phyloP scores from a whole-genome alignment of 805 yeast genomes.

The Myxozyma melibiosi region DNA sequence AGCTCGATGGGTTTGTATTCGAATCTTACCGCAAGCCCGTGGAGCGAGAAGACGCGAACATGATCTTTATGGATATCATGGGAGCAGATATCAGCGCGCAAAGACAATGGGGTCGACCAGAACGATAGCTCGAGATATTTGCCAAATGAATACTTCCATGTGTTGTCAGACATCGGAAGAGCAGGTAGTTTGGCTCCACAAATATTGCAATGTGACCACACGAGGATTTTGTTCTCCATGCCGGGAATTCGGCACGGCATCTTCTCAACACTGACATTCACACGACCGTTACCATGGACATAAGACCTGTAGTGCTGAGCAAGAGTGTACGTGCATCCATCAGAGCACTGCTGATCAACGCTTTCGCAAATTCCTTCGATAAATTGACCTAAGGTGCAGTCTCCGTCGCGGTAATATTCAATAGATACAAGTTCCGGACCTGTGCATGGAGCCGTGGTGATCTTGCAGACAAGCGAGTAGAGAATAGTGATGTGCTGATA shows the following conservation, averaged over 20 bases:
- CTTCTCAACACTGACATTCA: constrained; percentile 73
- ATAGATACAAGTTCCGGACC: constrained; percentile 87
- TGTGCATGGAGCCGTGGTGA: constrained; percentile 85
- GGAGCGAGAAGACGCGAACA: constrained; percentile 78
- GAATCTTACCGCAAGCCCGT: constrained; percentile 74
- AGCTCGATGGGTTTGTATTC: constrained; percentile 75
- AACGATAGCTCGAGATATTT: constrained; percentile 85
- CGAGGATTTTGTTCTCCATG: constrained; percentile 66
- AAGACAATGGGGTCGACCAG: constrained; percentile 62
- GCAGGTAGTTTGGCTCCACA: constrained; percentile 79
- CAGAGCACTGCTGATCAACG: constrained; percentile 69
- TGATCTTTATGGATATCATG: constrained; percentile 85
- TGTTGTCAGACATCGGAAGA: constrained; percentile 76
- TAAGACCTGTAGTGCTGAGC: constrained; percentile 81
- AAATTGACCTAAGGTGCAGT: constrained; percentile 84
- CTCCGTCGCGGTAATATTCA: constrained; percentile 89
- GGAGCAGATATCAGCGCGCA: constrained; percentile 66
- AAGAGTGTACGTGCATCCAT: constrained; percentile 73
- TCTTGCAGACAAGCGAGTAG: constrained; percentile 78
- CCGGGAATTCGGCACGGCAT: constrained; percentile 60
- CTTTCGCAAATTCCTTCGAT: constrained; percentile 76
- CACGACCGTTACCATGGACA: constrained; percentile 83
- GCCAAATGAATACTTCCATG: constrained; percentile 92
- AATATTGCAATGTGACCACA: constrained; percentile 88
- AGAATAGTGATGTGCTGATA: constrained; percentile 81